phyloP scores from a whole-genome alignment of 257 asterid genomes.

The Nyctanthes arbortristis region DNA sequence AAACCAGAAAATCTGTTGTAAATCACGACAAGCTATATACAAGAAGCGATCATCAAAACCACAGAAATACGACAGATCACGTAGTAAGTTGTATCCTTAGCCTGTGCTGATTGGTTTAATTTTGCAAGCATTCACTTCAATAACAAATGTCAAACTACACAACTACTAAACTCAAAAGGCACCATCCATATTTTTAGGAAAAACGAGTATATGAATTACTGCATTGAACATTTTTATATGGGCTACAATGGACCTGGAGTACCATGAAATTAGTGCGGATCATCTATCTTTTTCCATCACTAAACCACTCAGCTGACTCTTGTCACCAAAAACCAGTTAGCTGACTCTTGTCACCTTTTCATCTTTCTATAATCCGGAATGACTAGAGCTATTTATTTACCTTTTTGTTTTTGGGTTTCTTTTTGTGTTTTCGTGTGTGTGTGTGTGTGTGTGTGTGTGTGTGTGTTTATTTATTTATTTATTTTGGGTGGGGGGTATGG shows the following conservation, averaged over 20 bases:
- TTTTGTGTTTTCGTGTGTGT: too few species aligned
- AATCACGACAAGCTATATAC: not conserved
- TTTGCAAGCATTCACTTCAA: not conserved
- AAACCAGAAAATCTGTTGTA: not conserved
- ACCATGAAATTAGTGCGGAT: not conserved
- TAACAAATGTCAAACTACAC: not conserved
- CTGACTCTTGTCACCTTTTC: not conserved
- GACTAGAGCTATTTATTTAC: too few species aligned
- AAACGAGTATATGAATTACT: not conserved
- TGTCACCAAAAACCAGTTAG: too few species aligned
- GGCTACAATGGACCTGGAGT: not conserved
- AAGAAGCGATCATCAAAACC: conserved; percentile 3
- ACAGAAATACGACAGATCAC: not conserved
- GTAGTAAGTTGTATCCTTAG: too few species aligned
- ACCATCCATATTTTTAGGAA: not conserved
- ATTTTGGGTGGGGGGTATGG: too few species aligned
- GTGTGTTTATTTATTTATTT: too few species aligned
- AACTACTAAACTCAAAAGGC: too few species aligned
- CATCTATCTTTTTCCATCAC: not conserved
- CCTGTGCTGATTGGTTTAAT: not conserved
- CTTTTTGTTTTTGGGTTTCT: too few species aligned
- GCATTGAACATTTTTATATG: not conserved
- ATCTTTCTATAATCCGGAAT: not conserved
- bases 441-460: too few species aligned
- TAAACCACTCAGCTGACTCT: not conserved